These are phyloP conservation scores for Miscanthus sacchariflorus DNA, from an alignment of 202 grass and related monocot species.

Conservation along the genomic window DNA sequence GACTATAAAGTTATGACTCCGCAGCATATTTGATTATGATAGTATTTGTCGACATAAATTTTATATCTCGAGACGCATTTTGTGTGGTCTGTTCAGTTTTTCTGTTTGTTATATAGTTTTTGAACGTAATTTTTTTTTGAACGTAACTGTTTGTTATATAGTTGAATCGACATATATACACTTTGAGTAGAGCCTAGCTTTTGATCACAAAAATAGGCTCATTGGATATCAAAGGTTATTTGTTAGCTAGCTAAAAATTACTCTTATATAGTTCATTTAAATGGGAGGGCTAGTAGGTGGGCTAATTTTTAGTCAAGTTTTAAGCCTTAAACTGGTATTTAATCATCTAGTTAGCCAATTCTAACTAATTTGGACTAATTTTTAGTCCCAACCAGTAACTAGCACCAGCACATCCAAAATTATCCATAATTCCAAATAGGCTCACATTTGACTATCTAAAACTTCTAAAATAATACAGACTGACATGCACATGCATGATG, in stretches of 20 bases:
- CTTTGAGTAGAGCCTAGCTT: background rate
- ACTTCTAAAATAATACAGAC: no score
- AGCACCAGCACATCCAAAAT: no score
- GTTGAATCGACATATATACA: background rate
- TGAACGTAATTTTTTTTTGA: no score
- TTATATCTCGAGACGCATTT: constrained; percentile 7
- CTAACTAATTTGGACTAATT: background rate
- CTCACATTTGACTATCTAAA: no score
- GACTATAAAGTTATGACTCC: constrained; percentile 19
- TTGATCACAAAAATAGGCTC: background rate
- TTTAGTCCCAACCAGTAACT: background rate
- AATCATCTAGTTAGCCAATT: background rate
- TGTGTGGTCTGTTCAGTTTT: background rate
- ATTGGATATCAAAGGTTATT: background rate
- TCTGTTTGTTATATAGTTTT: background rate
- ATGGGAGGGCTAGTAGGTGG: background rate
- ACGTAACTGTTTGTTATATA: background rate
- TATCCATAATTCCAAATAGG: no score
- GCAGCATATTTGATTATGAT: constrained; percentile 24
- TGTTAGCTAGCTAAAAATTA: background rate
- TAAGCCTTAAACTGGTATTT: background rate
- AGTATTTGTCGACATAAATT: constrained; percentile 5
- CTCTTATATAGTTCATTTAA: background rate
- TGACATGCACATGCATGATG: no score
- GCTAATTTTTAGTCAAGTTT: background rate